These are phyloP conservation scores for Lactarius quietus DNA, from an alignment of 768 basidiomycete species.

Conservation along the genomic window DNA sequence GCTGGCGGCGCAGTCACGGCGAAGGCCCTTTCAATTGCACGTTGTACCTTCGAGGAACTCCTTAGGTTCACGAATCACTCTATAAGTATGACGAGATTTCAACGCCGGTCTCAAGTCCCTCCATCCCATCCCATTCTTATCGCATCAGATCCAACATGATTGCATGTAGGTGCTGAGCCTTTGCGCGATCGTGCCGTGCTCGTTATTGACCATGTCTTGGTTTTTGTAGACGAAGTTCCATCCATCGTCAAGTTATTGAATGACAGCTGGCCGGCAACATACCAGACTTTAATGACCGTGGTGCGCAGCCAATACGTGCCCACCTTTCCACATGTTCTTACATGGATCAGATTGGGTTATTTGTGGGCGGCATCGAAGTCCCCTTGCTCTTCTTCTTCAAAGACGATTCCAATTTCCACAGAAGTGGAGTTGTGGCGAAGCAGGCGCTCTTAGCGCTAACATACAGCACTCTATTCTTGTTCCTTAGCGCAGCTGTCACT, in stretches of 20 bases:
- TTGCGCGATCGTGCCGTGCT: too few relatives aligned
- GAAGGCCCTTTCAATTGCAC: too few relatives aligned
- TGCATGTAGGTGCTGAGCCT: too few relatives aligned
- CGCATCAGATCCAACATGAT: too few relatives aligned
- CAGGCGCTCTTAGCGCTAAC: conserved; percentile 20
- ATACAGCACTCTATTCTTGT: conserved; percentile 22
- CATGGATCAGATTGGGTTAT: conserved; percentile 11
- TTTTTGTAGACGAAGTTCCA: conserved; percentile 19
- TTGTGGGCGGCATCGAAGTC: conserved; percentile 13
- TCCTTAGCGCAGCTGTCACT: conserved; percentile 19
- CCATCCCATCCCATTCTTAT: too few relatives aligned
- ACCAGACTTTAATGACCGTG: conserved; percentile 17
- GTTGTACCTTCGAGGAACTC: too few relatives aligned
- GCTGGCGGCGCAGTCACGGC: too few relatives aligned
- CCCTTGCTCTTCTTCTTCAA: conserved; percentile 19
- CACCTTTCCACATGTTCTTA: not conserved
- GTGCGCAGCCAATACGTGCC: conserved; percentile 6
- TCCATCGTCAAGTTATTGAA: conserved; percentile 17
- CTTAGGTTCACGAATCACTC: too few relatives aligned
- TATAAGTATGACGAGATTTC: too few relatives aligned
- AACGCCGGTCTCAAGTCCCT: too few relatives aligned
- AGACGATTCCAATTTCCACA: not conserved
- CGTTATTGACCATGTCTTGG: too few relatives aligned
- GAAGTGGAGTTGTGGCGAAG: not conserved
- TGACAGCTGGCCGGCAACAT: conserved; percentile 20